Conservation (phyloP, 2,329 filamentous ascomycete species). For the Apiospora kogelbergensis region DNA sequence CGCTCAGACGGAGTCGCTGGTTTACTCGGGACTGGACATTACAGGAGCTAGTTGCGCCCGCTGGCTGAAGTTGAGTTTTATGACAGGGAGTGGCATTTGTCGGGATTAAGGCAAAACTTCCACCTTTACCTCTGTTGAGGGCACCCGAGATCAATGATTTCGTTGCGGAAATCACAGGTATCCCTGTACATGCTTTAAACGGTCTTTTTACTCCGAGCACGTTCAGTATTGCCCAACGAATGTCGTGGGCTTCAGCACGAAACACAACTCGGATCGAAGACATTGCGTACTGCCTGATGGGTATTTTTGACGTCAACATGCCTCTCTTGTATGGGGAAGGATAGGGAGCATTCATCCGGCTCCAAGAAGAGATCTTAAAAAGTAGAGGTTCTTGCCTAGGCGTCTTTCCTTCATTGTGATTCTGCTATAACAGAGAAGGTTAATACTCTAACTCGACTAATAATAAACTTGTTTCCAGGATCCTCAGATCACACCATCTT, state of each 20-base stretch:
- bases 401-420: no score
- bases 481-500: not conserved
- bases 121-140: no score
- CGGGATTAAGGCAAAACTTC: no score
- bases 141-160: no score
- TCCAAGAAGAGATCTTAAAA: constrained; percentile 9
- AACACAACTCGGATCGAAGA: constrained; percentile 11
- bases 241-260: constrained; percentile 9
- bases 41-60: not conserved
- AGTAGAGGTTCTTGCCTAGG: not conserved
- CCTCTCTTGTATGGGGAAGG: constrained; percentile 14
- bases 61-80: not conserved
- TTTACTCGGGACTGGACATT: not conserved
- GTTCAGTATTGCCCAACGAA: not conserved
- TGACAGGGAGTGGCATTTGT: not conserved
- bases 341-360: not conserved
- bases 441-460: no score
- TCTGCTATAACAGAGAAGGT: no score
- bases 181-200: not conserved
- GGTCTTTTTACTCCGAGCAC: not conserved
- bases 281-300: constrained; percentile 13
- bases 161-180: not conserved
- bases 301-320: constrained; percentile 14
- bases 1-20: not conserved
- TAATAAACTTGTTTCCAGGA: not conserved